These are phyloP conservation scores for Sphaerulina musiva DNA, from an alignment of 2,329 filamentous ascomycete species.

Conservation along the genomic window DNA sequence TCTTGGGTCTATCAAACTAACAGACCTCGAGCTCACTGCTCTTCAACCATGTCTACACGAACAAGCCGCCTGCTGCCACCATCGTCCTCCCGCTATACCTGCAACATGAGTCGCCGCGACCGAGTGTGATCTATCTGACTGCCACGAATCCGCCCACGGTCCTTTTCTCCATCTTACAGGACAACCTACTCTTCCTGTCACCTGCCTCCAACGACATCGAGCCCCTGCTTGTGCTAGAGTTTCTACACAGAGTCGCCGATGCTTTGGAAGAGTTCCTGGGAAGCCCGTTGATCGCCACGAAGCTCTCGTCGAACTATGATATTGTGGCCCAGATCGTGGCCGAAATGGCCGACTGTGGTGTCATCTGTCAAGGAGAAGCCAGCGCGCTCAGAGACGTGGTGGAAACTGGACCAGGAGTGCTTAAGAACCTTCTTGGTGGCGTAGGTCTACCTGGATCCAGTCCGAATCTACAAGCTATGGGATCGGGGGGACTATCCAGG, in stretches of 20 bases:
- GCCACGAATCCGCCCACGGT: slow-evolving; percentile 78
- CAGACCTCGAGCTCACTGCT: slow-evolving; percentile 60
- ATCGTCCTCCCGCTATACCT: slow-evolving; percentile 82
- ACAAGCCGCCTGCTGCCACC: slow-evolving; percentile 67
- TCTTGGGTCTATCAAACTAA: slow-evolving; percentile 16
- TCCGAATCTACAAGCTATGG: slow-evolving; percentile 24
- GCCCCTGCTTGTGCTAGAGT: slow-evolving; percentile 84
- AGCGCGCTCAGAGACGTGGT: slow-evolving; percentile 89
- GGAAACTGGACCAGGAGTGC: slow-evolving; percentile 73
- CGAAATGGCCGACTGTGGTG: slow-evolving; percentile 93
- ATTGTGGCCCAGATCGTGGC: slow-evolving; percentile 85
- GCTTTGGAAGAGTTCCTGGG: slow-evolving; percentile 91
- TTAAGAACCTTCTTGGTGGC: slow-evolving; percentile 81
- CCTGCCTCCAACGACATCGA: slow-evolving; percentile 82
- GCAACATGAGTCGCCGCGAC: slow-evolving; percentile 70
- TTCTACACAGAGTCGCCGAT: slow-evolving; percentile 88
- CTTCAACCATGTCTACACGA: slow-evolving; percentile 82
- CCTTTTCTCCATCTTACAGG: slow-evolving; percentile 80
- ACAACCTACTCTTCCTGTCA: slow-evolving; percentile 77
- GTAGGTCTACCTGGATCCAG: slow-evolving; percentile 67
- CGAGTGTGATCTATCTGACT: slow-evolving; percentile 78
- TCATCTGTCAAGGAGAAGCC: slow-evolving; percentile 82
- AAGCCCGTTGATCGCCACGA: slow-evolving; percentile 73
- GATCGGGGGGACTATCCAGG: slow-evolving; percentile 16
- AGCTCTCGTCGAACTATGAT: slow-evolving; percentile 87